A percentile compares a stretch with the other conserved stretches of the same genome.
These are phyloP conservation scores for Sphagnum fallax DNA, from an alignment of 228 moss, liverwort and hornwort genomes.

Conservation along the genomic window DNA sequence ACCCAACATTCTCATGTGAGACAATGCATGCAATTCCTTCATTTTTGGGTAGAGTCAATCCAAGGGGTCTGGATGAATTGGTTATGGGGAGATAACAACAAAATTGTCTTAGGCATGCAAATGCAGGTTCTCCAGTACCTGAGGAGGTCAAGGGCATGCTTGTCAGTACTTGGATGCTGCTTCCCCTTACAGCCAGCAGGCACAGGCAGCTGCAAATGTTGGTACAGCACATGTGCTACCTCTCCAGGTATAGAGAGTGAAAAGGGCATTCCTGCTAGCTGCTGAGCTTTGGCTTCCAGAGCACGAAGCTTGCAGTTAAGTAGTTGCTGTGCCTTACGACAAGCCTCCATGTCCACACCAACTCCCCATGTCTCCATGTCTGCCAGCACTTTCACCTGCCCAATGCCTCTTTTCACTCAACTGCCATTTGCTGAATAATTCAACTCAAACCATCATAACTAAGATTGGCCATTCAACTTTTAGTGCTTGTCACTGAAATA, in stretches of 20 bases:
- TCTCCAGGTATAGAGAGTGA: conserved; percentile 79
- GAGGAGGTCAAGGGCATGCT: conserved; percentile 76
- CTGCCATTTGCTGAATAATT: background rate
- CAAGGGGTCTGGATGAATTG: background rate
- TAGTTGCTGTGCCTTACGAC: conserved; percentile 52
- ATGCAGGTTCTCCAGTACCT: conserved; percentile 25
- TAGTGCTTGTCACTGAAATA: no score
- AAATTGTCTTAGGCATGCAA: no score
- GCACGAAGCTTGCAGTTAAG: conserved; percentile 46
- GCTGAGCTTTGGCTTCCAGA: conserved; percentile 64
- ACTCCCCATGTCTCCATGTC: conserved; percentile 82
- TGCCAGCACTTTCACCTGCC: conserved; percentile 85
- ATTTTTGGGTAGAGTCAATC: background rate
- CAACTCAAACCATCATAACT: background rate
- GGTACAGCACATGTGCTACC: conserved; percentile 83
- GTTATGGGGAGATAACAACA: no score
- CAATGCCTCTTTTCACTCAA: background rate
- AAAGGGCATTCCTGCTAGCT: conserved; percentile 76
- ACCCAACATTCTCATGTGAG: background rate
- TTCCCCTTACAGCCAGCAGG: conserved; percentile 91
- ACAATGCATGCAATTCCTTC: background rate
- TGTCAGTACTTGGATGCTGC: conserved; percentile 93
- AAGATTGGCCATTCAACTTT: background rate
- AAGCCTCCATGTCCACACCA: conserved; percentile 78
- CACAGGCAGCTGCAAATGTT: conserved; percentile 80